These are phyloP conservation scores for Pseudoperonospora humuli DNA, from an alignment of 352 stramenopile species.

Conservation along the genomic window DNA sequence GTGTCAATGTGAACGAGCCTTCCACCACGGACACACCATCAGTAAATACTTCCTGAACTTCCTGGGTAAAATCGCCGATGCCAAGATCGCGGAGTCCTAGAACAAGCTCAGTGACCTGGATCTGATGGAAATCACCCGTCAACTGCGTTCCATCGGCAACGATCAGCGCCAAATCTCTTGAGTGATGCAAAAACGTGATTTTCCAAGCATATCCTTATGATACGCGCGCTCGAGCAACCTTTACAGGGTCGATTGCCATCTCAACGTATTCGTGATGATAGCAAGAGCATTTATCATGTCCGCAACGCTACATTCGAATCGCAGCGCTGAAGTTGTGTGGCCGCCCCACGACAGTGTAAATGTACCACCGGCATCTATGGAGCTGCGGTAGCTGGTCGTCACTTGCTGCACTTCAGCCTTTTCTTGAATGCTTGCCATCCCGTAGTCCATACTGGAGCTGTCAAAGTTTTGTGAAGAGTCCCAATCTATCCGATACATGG, in stretches of 20 bases:
- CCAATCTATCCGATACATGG: constrained; percentile 90
- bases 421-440: constrained; percentile 79
- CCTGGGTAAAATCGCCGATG: constrained; percentile 89
- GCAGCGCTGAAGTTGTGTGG: constrained; percentile 45
- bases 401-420: constrained; percentile 89
- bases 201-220: constrained; percentile 89
- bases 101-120: constrained; percentile 68
- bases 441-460: constrained; percentile 75
- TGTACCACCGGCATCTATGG: constrained; percentile 59
- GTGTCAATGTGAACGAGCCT: constrained; percentile 85
- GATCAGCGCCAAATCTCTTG: constrained; percentile 85
- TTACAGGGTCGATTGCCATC: constrained; percentile 73
- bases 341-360: constrained; percentile 92
- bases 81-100: constrained; percentile 42
- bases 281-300: constrained; percentile 76
- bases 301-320: constrained; percentile 55
- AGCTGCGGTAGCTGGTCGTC: constrained; percentile 51
- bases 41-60: constrained; percentile 36
- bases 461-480: constrained; percentile 81
- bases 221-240: constrained; percentile 43
- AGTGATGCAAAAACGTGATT: constrained; percentile 86
- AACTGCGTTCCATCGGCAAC: constrained; percentile 76
- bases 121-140: constrained; percentile 78
- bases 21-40: constrained; percentile 26
- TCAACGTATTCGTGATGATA: constrained; percentile 64